Conservation (phyloP, 2,329 filamentous ascomycete species). For the Sordariomycetes sp. region DNA sequence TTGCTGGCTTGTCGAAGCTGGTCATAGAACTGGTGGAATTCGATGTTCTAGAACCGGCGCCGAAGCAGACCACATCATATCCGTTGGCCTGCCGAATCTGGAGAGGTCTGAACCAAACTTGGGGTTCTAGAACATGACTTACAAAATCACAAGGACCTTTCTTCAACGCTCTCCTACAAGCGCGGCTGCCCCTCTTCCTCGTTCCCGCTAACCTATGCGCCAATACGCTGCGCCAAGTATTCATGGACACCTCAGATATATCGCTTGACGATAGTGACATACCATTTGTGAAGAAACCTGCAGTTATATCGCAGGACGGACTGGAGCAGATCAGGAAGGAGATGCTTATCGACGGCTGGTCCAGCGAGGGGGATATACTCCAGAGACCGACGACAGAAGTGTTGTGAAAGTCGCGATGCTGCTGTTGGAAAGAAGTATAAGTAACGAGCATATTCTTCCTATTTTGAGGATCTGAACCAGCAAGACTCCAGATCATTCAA, state of each 20-base stretch:
- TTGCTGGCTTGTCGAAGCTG: no score
- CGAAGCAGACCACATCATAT: no score
- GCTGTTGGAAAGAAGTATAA: no score
- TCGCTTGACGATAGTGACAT: not conserved
- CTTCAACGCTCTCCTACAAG: not conserved
- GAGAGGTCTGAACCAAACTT: not conserved
- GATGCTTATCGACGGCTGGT: not conserved
- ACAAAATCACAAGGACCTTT: not conserved
- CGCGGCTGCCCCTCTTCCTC: not conserved
- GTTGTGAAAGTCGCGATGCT: not conserved
- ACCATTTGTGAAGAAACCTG: not conserved
- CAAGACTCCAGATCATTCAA: not conserved
- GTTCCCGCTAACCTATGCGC: not conserved
- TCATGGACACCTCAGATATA: not conserved
- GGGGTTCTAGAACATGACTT: not conserved
- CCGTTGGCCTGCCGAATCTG: not conserved
- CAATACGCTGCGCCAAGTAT: not conserved
- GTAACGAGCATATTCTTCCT: not conserved
- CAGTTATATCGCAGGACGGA: not conserved
- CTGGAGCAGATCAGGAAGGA: conserved; percentile 2
- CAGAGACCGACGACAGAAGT: not conserved
- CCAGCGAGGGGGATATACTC: not conserved
- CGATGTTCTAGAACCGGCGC: no score
- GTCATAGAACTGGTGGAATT: no score
- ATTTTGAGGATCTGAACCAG: not conserved